Evolutionary conservation across 495 filamentous ascomycete species (phyloP), one percentile per base, ranked within the genome.

Genomic region (Penicillium daleae): DNA sequence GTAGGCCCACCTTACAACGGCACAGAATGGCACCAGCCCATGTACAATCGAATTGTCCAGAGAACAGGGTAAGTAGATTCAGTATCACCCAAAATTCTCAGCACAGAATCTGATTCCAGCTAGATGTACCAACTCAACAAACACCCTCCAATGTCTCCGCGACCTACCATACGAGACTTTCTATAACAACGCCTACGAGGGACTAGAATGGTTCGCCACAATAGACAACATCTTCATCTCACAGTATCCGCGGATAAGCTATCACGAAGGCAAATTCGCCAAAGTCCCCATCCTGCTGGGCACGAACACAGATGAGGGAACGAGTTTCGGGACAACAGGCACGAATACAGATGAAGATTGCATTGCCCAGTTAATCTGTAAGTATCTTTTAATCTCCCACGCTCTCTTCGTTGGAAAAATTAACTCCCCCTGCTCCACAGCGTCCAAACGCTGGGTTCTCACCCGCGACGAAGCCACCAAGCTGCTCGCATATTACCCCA

Each of bases 131-230:
- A 61, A 67, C 6, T 71, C 84, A 5, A 57, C 73, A 6, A 80
- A 90, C 64, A 87, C 85, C 8, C 82, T 91, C 6, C 76, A 78
- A 53, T 92, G 89, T 73, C 83, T 91, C 21, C 86, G 88, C 26
- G 71, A 71, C 1, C 70, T 83, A 0, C 80, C 83, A 48, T 90
- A 89, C 71, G 69, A 74, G 2, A 82, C 76, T 1, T 83, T 86
- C 67, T 82, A 90, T 51, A 72, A 76, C n/a, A 82, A 83, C 0
- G 82, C 85, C 24, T 73, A 66, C 44, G 70, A 74, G 52, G 69
- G 70, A 2, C 64, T 76, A 4, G 75, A 78, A 50, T 78, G 75
- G 75, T 76, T 78, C 39, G 75, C 66, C 6, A 80, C 77, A 1
- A 66, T 87, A 21, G 86, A 87, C 50, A 83, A 82, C 5, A 76